A percentile compares a stretch with the other conserved stretches of the same genome.
These are phyloP conservation scores for Alternaria dauci DNA, from an alignment of 2,329 filamentous ascomycete genomes.

Conservation along the genomic window DNA sequence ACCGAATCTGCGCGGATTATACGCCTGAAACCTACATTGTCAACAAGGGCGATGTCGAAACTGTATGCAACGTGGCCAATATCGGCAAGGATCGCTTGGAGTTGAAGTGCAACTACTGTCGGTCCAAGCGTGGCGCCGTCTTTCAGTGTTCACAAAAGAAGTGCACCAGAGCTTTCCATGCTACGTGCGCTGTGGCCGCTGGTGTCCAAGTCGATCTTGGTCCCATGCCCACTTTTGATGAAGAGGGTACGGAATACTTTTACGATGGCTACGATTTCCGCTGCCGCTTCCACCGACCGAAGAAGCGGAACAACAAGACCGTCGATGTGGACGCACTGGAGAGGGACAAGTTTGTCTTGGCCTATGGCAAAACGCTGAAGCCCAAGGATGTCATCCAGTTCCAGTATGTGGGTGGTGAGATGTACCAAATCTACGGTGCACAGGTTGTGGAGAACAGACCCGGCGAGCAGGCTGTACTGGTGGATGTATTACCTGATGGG, in stretches of 20 bases:
- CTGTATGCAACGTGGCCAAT: constrained; percentile 78
- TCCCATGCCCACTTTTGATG: constrained; percentile 83
- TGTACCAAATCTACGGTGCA: constrained; percentile 91
- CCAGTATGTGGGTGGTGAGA: constrained; percentile 76
- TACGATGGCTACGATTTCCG: constrained; percentile 92
- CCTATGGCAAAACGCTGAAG: constrained; percentile 73
- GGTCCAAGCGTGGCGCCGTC: constrained; percentile 92
- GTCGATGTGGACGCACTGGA: constrained; percentile 74
- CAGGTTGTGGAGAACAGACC: constrained; percentile 82
- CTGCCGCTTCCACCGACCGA: constrained; percentile 91
- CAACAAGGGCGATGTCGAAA: constrained; percentile 69
- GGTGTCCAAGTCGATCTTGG: constrained; percentile 92
- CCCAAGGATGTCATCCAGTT: constrained; percentile 83
- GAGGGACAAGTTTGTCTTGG: constrained; percentile 71
- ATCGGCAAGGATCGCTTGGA: constrained; percentile 89
- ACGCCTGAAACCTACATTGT: constrained; percentile 92
- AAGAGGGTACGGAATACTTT: constrained; percentile 91
- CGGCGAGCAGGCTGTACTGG: constrained; percentile 76
- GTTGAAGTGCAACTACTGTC: constrained; percentile 93
- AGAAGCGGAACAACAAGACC: constrained; percentile 85
- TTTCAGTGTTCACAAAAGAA: constrained; percentile 97
- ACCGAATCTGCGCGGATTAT: constrained; percentile 88
- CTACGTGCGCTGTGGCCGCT: constrained; percentile 90
- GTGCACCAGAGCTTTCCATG: constrained; percentile 91
- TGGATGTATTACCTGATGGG: constrained; percentile 87